phyloP scores from a whole-genome alignment of 1,284 basidiomycete genomes.

The Boletus holoroseus region DNA sequence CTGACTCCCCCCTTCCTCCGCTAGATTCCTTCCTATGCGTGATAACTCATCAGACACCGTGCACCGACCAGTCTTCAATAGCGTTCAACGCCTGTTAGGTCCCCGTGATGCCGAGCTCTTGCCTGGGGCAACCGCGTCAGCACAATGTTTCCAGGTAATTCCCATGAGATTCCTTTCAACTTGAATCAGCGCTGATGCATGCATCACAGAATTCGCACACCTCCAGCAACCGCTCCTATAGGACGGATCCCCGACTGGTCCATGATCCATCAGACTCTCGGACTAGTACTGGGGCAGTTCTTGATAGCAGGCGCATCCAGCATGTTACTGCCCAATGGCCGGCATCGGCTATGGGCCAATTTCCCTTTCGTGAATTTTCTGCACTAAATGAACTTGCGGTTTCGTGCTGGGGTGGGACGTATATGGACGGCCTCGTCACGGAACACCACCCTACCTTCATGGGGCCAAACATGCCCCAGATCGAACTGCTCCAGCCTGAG shows the following conservation, averaged over 20 bases:
- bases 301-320: background rate
- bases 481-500: background rate
- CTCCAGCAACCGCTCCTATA: background rate
- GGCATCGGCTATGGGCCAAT: background rate
- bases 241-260: background rate
- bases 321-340: background rate
- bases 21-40: background rate
- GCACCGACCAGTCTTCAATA: background rate
- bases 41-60: background rate
- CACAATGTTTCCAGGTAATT: constrained; percentile 5
- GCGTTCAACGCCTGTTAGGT: background rate
- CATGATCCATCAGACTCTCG: background rate
- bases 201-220: background rate
- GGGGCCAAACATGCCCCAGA: background rate
- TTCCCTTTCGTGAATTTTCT: background rate
- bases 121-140: background rate
- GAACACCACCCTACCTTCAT: background rate
- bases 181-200: background rate
- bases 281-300: background rate
- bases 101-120: background rate
- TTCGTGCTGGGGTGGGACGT: background rate
- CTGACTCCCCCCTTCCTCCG: background rate
- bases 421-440: background rate
- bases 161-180: background rate
- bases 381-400: background rate